phyloP scores from a whole-genome alignment of 108 stramenopile species.

The Mediolabrus comicus region DNA sequence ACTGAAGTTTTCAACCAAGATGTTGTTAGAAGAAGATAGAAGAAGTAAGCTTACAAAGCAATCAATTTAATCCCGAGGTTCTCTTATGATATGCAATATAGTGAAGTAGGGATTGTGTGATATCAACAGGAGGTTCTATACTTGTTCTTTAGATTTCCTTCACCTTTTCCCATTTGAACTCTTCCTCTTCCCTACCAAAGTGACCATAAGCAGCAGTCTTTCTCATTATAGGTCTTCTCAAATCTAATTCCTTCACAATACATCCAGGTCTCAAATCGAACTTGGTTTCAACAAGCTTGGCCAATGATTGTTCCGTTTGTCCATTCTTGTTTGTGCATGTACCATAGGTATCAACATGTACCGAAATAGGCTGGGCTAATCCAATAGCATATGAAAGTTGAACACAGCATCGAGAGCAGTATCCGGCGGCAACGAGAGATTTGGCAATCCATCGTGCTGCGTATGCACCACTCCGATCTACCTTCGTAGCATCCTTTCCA shows the following conservation, averaged over 20 bases:
- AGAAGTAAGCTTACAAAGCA: too few relatives aligned
- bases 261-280: conserved; percentile 96
- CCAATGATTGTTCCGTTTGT: conserved; percentile 88
- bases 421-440: conserved; percentile 88
- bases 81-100: too few relatives aligned
- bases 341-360: conserved; percentile 93
- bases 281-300: conserved; percentile 90
- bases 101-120: too few relatives aligned
- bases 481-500: conserved; percentile 96
- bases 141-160: conserved; percentile 70
- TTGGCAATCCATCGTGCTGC: conserved; percentile 98
- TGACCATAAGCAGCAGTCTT: conserved; percentile 98
- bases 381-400: conserved; percentile 97
- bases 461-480: conserved; percentile 94
- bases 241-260: conserved; percentile 93
- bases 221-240: conserved; percentile 91
- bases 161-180: conserved; percentile 95
- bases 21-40: too few relatives aligned
- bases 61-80: too few relatives aligned
- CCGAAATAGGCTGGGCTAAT: conserved; percentile 87
- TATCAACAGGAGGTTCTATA: too few relatives aligned
- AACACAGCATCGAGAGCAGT: conserved; percentile 88
- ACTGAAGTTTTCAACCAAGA: too few relatives aligned
- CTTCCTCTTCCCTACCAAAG: conserved; percentile 96
- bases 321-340: conserved; percentile 85